Evolutionary conservation across 805 yeast species (phyloP), one percentile per base, ranked within the genome.

Genomic region (Cyberlindnera galapagoensis): DNA sequence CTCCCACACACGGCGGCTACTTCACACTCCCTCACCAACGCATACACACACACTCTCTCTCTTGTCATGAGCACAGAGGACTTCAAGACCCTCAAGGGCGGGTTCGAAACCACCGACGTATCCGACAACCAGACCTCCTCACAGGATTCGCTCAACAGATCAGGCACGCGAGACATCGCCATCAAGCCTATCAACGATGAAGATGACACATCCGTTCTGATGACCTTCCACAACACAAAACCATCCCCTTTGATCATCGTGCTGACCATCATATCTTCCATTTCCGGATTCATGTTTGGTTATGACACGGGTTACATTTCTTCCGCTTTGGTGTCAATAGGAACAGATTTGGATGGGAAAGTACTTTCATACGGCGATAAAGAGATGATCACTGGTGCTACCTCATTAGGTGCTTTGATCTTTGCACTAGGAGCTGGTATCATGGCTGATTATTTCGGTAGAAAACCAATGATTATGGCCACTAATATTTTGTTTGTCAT

Each of bases 241-340:
- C 78, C 84, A 4, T 69, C 92, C 9, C 58, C 65, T 7, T 59
- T 83, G 48, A 85, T 87, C 30, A 61, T 86, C 16, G 59, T 72
- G 18, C 59, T 87, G 32, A 83, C 95, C 1, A 64, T 78, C 31
- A 76, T 78, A 18, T 76, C 96, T 0, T 87, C 96, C 7, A 80
- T 90, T 41, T 87, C 96, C 0, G 97, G 97, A 2, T 86, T 88
- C 60, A 76, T 90, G 86, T 90, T 90, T 60, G 98, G 98, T 46
- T 90, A 90, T 53, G 98, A 90, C 57, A 90, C 97, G 1, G 97
- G 97, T 46, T 90, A 90, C 59, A 88, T 90, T 25, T 90, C 97
- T 4, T 79, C 94, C 13, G 97, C 97, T 0, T 67, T 90, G 48
- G 95, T 88, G 14, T 76, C 87, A 22, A 76, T 90, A 29, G 87